Evolutionary conservation across 306 rosid species (phyloP), one percentile per base, ranked within the genome.

Genomic region (Castanospermum australe): DNA sequence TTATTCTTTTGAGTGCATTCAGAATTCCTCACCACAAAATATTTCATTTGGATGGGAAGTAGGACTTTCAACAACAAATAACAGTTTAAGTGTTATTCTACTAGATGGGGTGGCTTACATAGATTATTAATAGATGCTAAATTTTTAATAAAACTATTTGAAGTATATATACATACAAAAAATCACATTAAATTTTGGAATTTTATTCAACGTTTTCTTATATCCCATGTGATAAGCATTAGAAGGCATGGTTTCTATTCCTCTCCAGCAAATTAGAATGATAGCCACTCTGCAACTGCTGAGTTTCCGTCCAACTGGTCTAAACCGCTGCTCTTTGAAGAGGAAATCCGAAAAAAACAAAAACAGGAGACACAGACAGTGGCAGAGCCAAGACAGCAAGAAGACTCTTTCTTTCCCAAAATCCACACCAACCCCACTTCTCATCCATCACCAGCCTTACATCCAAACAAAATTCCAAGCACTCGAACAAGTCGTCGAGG

Each of bases 351-450:
- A 84, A 71, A 47, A 39, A 73, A 79, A 61, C 33, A 84, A 75
- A 38, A 54, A 0, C 2, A 74, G 82, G 41, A 88, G 45, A 71
- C 79, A 21, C 0, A 71, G 81, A 36, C 67, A 80, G 73, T 82
- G 86, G 77, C 87, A 76, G 4, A 77, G 47, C 22, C 74, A 69
- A 52, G 73, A 78, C 10, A 41, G 41, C 84, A 83, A 67, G 5
- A 35, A 50, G 32, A 80, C 79, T 11, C 81, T 88, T n/a, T 62
- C 87, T 20, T 91, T 81, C 80, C 92, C 88, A 42, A 83, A 87
- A 74, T n/a, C 99, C 54, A 78, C 76, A 36, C 79, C 93, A 39
- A 86, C 97, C 76, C 97, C 98, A 56, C 90, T 91, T 33, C 73
- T 95, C 60, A 80, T 89, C 54, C 36, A 80, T 66, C 90, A 65